Base-by-base conservation (phyloP, 176 grass and related monocot genomes). In the bread wheat (Triticum aestivum) region DNA sequence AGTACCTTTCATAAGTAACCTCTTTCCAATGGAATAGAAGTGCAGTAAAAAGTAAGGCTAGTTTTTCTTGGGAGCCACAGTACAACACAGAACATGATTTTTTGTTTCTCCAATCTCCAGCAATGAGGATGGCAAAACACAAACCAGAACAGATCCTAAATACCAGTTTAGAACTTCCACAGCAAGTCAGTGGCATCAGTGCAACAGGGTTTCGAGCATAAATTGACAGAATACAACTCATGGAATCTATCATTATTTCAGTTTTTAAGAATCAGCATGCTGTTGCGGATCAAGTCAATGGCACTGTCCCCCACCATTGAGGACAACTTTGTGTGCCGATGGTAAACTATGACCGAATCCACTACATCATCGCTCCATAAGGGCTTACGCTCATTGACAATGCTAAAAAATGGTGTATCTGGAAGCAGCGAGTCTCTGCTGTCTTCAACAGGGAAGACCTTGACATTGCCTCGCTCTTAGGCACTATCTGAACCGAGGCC, bases 1-100 rank as follows among this genome's bases (percentile, higher is more conserved):
- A 58, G 73, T 35, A 62, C 56, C 3, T 79, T 61, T 56, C 45
- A 23, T 59, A 62, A n/a, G 38, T 87, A 68, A 35, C 71, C 34
- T 84, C 54, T 75, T 84, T 87, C 9, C 32, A 69, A 47, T 77
- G 69, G 18, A 61, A 81, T 21, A 38, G n/a, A 69, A 75, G 54
- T 85, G 39, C 38, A 63, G 69, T 88, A 78, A 70, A 85, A 88
- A 82, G 81, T 45, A 77, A 81, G 75, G 39, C n/a, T 85, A 21
- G 8, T 74, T 59, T 80, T 84, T 81, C 82, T 88, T 82, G 70
- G 69, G 70, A 88, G 52, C 64, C 24, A 69, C 24, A 1, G 79
- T 29, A 69, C 56, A 84, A 37, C 56, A 42, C 59, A 75, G 73
- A 29, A 86, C 37, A 61, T 37, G 80, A 5, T 32, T 41, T 23